A percentile compares a stretch with the other conserved stretches of the same genome.
phyloP scores from a whole-genome alignment of 805 yeast species.

The Lachancea kluyveri region DNA sequence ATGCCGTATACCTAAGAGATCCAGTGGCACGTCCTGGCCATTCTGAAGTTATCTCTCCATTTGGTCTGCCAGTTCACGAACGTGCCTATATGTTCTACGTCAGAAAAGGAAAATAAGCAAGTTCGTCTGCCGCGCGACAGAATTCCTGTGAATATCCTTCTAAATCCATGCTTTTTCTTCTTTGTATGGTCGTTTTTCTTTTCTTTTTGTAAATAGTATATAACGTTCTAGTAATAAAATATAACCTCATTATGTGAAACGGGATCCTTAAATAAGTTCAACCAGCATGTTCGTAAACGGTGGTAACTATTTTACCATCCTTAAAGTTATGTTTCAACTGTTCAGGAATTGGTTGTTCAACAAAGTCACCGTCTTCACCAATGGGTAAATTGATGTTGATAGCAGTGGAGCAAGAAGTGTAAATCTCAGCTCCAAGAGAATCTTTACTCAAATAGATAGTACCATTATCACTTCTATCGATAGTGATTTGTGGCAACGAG shows the following conservation, averaged over 20 bases:
- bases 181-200: background rate
- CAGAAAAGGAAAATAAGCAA: conserved; percentile 50
- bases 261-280: too few species aligned
- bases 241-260: too few species aligned
- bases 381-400: conserved; percentile 80
- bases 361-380: conserved; percentile 62
- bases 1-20: conserved; percentile 93
- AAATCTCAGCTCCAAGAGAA: conserved; percentile 69
- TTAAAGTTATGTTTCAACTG: conserved; percentile 73
- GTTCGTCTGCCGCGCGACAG: background rate
- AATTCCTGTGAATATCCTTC: conserved; percentile 1
- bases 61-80: conserved; percentile 74
- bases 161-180: background rate
- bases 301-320: conserved; percentile 56
- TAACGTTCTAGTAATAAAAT: too few species aligned
- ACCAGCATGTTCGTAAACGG: conserved; percentile 80
- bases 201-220: too few species aligned
- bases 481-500: conserved; percentile 71
- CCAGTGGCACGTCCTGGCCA: conserved; percentile 97
- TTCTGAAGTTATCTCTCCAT: conserved; percentile 92
- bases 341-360: conserved; percentile 84
- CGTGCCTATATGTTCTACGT: conserved; percentile 92
- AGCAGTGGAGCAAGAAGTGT: conserved; percentile 79
- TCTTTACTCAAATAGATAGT: conserved; percentile 68
- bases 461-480: conserved; percentile 88